These are phyloP conservation scores for Paraglomus occultum DNA, from an alignment of 192 early-diverging fungal species.

Conservation along the genomic window DNA sequence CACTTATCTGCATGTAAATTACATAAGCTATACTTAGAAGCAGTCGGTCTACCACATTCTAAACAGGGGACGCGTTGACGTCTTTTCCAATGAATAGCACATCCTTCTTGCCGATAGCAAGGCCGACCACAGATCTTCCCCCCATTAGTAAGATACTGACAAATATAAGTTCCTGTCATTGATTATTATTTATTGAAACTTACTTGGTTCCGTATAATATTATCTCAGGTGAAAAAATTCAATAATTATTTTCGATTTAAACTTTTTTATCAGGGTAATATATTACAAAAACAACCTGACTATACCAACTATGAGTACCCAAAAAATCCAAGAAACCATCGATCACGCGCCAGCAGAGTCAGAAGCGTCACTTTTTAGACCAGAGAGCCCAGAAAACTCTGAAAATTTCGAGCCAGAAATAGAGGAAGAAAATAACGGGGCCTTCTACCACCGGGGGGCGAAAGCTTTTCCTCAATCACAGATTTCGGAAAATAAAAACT, in stretches of 20 bases:
- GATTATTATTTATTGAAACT: too few species aligned
- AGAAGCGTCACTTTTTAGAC: conserved; percentile 3
- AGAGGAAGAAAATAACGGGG: neutral
- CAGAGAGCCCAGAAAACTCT: neutral
- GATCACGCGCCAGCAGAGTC: conserved; percentile 13
- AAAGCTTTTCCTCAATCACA: neutral
- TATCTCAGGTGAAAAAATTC: too few species aligned
- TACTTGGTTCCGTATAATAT: too few species aligned
- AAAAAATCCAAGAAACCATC: conserved; percentile 2
- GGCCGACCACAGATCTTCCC: too few species aligned
- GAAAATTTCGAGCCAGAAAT: conserved; percentile 9
- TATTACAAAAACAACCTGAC: too few species aligned
- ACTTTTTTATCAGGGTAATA: too few species aligned
- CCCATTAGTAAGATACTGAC: too few species aligned
- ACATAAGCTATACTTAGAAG: conserved; percentile 12
- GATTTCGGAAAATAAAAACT: neutral
- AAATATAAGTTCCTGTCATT: too few species aligned
- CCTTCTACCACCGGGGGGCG: neutral
- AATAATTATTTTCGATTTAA: too few species aligned
- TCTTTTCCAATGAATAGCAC: conserved; percentile 12
- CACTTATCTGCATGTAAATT: conserved; percentile 3
- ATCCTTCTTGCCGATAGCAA: conserved; percentile 11
- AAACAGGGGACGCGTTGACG: conserved; percentile 3
- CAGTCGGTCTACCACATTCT: conserved; percentile 11
- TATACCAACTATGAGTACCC: neutral